Evolutionary conservation across 1,284 basidiomycete species (phyloP), one percentile per base, ranked within the genome.

Genomic region (Sporisorium iseilematis-ciliati): DNA sequence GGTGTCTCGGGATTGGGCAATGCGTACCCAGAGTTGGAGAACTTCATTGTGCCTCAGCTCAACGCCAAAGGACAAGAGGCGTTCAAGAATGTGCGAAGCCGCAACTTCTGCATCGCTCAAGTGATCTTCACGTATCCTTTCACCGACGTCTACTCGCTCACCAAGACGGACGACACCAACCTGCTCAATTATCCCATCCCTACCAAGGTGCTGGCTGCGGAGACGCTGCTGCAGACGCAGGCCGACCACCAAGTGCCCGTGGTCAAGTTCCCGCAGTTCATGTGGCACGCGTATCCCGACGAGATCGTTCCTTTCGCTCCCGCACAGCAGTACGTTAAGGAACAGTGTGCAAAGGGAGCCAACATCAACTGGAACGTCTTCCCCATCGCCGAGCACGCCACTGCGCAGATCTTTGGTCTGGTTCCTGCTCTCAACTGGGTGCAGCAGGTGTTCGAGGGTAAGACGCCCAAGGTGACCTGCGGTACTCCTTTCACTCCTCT

Each of bases 321-420:
- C 16, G 72, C 58, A 6, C 62, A 61, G 10, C n/a, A 64, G 26
- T 82, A 79, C 53, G 80, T 82, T 31, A 50, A 71, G 21, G 49
- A 70, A 26, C 82, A 83, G 60, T 84, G 83, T 54, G 40, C 69
- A 4, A 61, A 72, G 23, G 82, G 82, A 8, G 82, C 82, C 29
- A 64, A 78, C 49, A 72, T 83, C 45, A 57, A 73, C 14, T 82
- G 76, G 43, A 57, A 71, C 26, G 38, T 61, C 11, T 75, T 68
- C 50, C 65, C 74, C 7, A 41, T 75, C 20, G 60, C 62, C 16
- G 74, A 79, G 33, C 82, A 83, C 51, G 5, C 75, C 33, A 62
- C 64, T 11, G 73, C 66, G 23, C 68, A 73, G 45, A 10, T 80
- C 25, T 41, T 68, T 8, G 74, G 71, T 2, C 23, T 80, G 18